Evolutionary conservation across 1,139 yeast genomes (phyloP).

Genomic region (Suhomyces atakaporum): DNA sequence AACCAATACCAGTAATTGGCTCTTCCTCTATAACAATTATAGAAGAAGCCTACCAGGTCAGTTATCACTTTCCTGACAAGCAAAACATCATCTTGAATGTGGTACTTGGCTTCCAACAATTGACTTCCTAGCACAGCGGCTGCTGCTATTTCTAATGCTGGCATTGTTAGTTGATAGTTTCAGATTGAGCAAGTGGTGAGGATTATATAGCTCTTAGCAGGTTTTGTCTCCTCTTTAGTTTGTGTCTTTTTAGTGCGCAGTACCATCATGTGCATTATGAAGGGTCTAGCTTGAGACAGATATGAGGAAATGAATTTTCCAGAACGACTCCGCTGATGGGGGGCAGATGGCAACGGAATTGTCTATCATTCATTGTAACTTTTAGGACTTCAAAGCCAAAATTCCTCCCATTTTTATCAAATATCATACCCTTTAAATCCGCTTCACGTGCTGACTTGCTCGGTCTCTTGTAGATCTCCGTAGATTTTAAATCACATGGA

Average conservation of each 20-base stretch:
- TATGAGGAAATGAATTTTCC: too few relatives aligned
- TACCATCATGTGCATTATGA: not conserved
- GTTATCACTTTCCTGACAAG: slow-evolving; percentile 46
- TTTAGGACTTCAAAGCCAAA: too few relatives aligned
- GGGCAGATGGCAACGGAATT: not conserved
- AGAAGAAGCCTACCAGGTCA: slow-evolving; percentile 44
- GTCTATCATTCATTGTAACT: too few relatives aligned
- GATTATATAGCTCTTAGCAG: not conserved
- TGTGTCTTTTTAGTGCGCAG: not conserved
- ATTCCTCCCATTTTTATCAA: too few relatives aligned
- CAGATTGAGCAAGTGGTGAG: too few relatives aligned
- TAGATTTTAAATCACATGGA: not conserved
- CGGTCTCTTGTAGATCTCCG: not conserved
- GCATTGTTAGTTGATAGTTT: slow-evolving; percentile 25
- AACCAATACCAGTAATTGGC: slow-evolving; percentile 70
- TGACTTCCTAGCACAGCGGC: slow-evolving; percentile 48
- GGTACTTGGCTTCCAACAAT: slow-evolving; percentile 53
- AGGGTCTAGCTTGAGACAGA: not conserved
- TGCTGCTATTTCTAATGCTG: slow-evolving; percentile 44
- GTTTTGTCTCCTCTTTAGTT: not conserved
- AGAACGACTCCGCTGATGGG: not conserved
- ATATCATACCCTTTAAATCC: not conserved
- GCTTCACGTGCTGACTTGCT: not conserved
- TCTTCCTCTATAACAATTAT: slow-evolving; percentile 44
- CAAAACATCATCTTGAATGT: slow-evolving; percentile 55